Base-by-base conservation (phyloP, 768 basidiomycete genomes). In the Boletus reticuloceps region DNA sequence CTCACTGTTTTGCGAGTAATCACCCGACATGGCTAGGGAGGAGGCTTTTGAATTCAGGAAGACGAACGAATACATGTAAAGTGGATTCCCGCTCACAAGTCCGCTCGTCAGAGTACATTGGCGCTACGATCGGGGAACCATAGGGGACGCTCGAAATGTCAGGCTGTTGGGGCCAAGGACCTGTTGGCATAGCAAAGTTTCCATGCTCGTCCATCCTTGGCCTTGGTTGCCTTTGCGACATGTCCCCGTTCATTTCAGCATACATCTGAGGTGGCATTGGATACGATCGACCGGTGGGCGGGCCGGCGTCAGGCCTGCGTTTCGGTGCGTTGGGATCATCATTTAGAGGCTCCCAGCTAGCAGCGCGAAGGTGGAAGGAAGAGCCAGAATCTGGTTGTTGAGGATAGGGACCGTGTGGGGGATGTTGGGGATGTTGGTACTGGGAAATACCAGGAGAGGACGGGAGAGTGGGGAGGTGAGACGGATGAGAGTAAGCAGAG, bases 71-170 rank as follows among this genome's bases (percentile, higher is more conserved):
- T 42, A 45, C 50, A 56, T 39, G 52, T 47, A 43, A 47, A 52
- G 53, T 54, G 47, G 49, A 52, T 47, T 51, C 46, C 19, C 47
- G 46, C 78, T 64, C 64, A 84, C 85, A 76, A 50, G 80, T 77
- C 56, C 82, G 79, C 62, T 85, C 82, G 60, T 81, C 82, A 52
- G 83, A 77, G 68, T 80, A 83, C 67, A 80, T 75, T 61, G 77
- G 75, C 9, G 77, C 56, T 38, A 81, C 65, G 47, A 72, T 72
- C 51, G 77, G 71, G n/a, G 76, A 65, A 39, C 70, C 74, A 60
- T 82, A 83, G n/a, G 72, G 54, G 59, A 73, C 69, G 49, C 55
- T 61, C 1, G 74, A 50, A 14, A 70, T 63, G 45, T 74, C 71
- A 38, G 71, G 61, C 16, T 69, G 72, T 42, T 59, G 58, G n/a